Percentiles rank a stretch among this genome's conserved stretches.
phyloP scores from a whole-genome alignment of 139 green algal species.

The Chlorella sp. region DNA sequence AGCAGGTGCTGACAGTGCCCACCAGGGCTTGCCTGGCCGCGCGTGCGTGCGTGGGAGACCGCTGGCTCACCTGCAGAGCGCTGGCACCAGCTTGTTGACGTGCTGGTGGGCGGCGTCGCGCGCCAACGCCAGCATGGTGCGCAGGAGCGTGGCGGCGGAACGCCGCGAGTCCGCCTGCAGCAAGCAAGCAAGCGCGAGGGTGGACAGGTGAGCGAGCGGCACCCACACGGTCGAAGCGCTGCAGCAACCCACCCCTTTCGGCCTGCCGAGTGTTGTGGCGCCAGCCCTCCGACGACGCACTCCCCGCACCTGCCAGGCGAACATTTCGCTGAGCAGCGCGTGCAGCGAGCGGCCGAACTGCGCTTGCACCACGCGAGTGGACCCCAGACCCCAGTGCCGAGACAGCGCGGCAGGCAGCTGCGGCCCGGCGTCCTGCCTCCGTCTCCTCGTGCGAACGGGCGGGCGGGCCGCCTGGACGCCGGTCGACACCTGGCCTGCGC shows the following conservation, averaged over 20 bases:
- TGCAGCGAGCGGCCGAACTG: conserved; percentile 30
- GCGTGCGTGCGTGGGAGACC: too few species aligned
- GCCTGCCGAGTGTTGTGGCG: not conserved
- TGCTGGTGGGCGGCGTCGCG: not conserved
- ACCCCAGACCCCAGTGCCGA: conserved; percentile 26
- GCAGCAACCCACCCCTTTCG: too few species aligned
- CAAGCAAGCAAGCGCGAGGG: not conserved
- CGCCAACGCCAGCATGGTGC: not conserved
- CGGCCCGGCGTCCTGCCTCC: not conserved
- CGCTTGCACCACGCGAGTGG: conserved; percentile 32
- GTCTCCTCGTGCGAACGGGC: not conserved
- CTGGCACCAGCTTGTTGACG: not conserved
- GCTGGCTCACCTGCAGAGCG: not conserved
- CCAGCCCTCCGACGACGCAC: not conserved
- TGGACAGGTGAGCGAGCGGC: not conserved
- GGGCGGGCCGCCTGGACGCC: not conserved
- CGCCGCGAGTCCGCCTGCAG: not conserved
- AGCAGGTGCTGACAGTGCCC: too few species aligned
- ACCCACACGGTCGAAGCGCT: too few species aligned
- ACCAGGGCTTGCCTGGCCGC: too few species aligned
- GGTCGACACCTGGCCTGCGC: too few species aligned
- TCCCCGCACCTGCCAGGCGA: conserved; percentile 26
- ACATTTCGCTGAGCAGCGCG: conserved; percentile 30
- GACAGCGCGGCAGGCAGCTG: conserved; percentile 31
- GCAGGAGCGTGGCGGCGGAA: not conserved